Percentiles rank a stretch among this genome's conserved stretches.
phyloP scores from a whole-genome alignment of 306 rosid species.

The Glycine latifolia region DNA sequence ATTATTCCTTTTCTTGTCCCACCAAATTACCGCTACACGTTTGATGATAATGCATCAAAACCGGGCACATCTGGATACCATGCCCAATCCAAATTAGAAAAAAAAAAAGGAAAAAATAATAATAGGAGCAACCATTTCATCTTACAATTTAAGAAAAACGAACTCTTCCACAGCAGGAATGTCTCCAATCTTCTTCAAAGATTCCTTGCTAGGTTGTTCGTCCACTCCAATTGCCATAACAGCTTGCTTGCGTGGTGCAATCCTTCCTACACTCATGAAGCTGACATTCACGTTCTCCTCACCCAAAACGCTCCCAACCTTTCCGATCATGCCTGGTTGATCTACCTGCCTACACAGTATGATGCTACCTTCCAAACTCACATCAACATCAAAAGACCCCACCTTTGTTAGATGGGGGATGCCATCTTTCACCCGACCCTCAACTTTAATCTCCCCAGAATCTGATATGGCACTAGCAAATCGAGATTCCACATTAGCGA shows the following conservation, averaged over 20 bases:
- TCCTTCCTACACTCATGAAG: conserved; percentile 98
- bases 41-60: conserved; percentile 51
- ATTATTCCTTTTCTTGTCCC: conserved; percentile 53
- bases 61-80: conserved; percentile 44
- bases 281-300: conserved; percentile 94
- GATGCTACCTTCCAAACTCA: conserved; percentile 92
- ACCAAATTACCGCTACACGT: conserved; percentile 40
- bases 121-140: conserved; percentile 2
- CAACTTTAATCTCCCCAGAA: conserved; percentile 82
- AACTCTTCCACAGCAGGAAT: conserved; percentile 91
- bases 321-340: conserved; percentile 97
- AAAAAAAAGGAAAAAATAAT: background rate
- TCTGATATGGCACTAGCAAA: conserved; percentile 96
- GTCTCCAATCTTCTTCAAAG: conserved; percentile 86
- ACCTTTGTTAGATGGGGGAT: conserved; percentile 92
- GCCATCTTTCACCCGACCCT: conserved; percentile 92
- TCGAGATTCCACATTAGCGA: conserved; percentile 92
- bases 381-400: conserved; percentile 96
- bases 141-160: conserved; percentile 88
- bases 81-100: conserved; percentile 40
- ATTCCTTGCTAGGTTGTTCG: conserved; percentile 74
- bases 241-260: conserved; percentile 98
- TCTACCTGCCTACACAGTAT: conserved; percentile 97
- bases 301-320: conserved; percentile 86
- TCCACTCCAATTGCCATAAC: conserved; percentile 99